A percentile compares a stretch with the other conserved stretches of the same genome.
Evolutionary conservation across 2,329 filamentous ascomycete species (phyloP).

Genomic region (Talaromyces rugulosus): DNA sequence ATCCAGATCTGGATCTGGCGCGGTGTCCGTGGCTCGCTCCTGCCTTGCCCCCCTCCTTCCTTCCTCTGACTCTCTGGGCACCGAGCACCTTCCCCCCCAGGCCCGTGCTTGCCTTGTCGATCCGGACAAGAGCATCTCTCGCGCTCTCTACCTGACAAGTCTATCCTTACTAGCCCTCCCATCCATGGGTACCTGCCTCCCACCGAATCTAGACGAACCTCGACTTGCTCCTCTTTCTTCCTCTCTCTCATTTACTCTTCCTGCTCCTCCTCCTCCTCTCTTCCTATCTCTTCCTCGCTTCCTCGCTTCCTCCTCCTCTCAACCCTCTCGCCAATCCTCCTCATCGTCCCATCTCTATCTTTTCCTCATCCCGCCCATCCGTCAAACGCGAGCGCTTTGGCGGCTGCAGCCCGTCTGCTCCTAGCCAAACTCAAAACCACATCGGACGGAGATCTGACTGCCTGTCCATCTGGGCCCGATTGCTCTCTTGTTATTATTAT

Average conservation of each 20-base stretch:
- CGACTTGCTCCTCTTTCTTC: not conserved
- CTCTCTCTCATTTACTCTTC: not conserved
- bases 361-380: not conserved
- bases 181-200: constrained; percentile 3
- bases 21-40: not conserved
- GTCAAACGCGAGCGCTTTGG: not conserved
- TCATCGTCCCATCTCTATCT: not conserved
- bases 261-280: not conserved
- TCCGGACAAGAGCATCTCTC: constrained; percentile 3
- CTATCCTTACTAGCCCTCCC: not conserved
- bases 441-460: not conserved
- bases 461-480: not conserved
- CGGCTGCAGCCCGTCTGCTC: not conserved
- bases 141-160: too few species aligned
- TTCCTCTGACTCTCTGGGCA: too few species aligned
- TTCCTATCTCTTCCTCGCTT: not conserved
- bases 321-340: not conserved
- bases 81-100: constrained; percentile 1
- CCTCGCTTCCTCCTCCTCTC: not conserved
- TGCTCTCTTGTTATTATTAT: not conserved
- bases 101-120: constrained; percentile 14
- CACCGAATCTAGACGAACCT: not conserved
- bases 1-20: not conserved
- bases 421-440: not conserved
- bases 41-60: not conserved